Evolutionary conservation across 1,139 yeast genomes (phyloP), one percentile per base, ranked within the genome.

Genomic region (Saccharomyces hybrid): DNA sequence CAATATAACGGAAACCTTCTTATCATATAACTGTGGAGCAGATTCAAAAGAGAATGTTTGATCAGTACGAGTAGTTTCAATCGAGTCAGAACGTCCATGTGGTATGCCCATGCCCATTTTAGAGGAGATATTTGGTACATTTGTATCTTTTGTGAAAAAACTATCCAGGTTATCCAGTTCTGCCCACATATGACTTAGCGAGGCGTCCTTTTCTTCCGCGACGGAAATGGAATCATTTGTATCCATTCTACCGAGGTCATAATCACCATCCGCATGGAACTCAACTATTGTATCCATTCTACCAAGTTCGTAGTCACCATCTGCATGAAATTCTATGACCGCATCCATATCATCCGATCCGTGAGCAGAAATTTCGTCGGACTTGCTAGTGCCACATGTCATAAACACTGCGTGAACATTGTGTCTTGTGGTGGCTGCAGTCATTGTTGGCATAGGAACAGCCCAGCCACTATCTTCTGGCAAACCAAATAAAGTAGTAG

Each of bases 401-500:
- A 91, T 84, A 67, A 88, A 93, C 2, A 93, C 99, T 0, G 98
- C 91, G 70, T 93, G 98, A 1, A 95, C 96, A 66, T 95, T 93
- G 67, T 88, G 88, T 60, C 98, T 76, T 0, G 98, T 88, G 11
- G 86, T 81, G 0, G 95, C 86, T 0, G 97, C 89, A 0, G 95
- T 85, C 38, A 88, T 82, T 0, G 91, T 88, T 0, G 98, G 97
- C 93, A 88, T 86, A 1, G 98, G 96, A 50, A 95, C 84, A 0
- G 97, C 85, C 99, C 99, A 95, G 0, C 99, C 99, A 66, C 85
- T 84, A n/a, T 88, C 96, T 57, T 90, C 97, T 0, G 99, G 99
- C 25, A 91, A 84, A 14, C 99, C 99, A 75, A 90, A 95, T 54
- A 93, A 74, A 0, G 97, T 89, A 0, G 95, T 93, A 1, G 95